Evolutionary conservation across 179 eudicot species (phyloP).

Genomic region (Spinacia oleracea): DNA sequence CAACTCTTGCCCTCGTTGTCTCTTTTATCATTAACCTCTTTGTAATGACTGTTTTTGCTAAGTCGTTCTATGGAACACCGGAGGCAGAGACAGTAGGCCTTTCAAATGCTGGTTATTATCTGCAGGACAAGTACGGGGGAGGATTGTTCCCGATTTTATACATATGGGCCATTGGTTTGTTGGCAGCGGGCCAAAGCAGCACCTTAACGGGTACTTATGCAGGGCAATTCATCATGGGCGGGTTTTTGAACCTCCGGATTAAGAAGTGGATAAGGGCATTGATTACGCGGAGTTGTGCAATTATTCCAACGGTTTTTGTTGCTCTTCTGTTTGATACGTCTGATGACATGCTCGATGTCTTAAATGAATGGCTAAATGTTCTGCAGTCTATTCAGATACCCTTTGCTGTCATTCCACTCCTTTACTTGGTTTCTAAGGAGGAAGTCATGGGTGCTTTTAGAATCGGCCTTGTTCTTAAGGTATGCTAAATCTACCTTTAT

Average conservation of each 20-base stretch:
- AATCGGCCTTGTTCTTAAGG: slow-evolving; percentile 78
- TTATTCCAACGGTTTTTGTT: slow-evolving; percentile 79
- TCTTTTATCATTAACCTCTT: slow-evolving; percentile 51
- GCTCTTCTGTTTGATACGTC: slow-evolving; percentile 81
- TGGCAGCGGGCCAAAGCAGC: slow-evolving; percentile 98
- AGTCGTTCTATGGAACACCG: slow-evolving; percentile 47
- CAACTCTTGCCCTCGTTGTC: slow-evolving; percentile 42
- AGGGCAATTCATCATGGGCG: slow-evolving; percentile 97
- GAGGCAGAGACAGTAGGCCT: slow-evolving; percentile 47
- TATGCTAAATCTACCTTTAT: slow-evolving; percentile 27
- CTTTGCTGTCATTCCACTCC: slow-evolving; percentile 90
- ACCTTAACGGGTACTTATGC: slow-evolving; percentile 97
- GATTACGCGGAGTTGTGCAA: slow-evolving; percentile 89
- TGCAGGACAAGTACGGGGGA: slow-evolving; percentile 48
- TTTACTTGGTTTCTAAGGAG: slow-evolving; percentile 82
- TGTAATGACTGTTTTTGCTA: slow-evolving; percentile 50
- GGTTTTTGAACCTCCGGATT: slow-evolving; percentile 68
- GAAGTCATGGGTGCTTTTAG: slow-evolving; percentile 79
- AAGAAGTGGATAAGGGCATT: slow-evolving; percentile 88
- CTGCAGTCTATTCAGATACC: slow-evolving; percentile 93
- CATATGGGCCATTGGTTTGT: slow-evolving; percentile 51
- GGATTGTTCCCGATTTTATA: slow-evolving; percentile 45
- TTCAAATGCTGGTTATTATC: slow-evolving; percentile 41
- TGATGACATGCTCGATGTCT: slow-evolving; percentile 62
- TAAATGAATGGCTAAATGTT: slow-evolving; percentile 94